Evolutionary conservation across 2,329 filamentous ascomycete genomes (phyloP).

Genomic region (Bipolaris bicolor): DNA sequence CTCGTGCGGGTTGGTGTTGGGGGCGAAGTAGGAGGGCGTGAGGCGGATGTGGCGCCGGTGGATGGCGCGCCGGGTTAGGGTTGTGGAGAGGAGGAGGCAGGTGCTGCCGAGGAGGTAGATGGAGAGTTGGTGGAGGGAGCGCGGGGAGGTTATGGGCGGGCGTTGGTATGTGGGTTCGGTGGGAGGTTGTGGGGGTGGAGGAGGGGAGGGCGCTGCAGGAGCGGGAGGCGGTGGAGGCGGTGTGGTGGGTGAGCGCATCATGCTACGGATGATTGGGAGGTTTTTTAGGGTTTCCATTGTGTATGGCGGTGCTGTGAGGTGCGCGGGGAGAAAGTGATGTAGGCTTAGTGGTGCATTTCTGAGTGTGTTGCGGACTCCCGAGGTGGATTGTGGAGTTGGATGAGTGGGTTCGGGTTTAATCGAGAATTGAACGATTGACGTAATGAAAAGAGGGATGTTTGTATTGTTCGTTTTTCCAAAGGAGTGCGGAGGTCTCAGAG

Average conservation of each 20-base stretch:
- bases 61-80: constrained; percentile 69
- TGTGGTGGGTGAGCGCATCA: constrained; percentile 33
- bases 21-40: constrained; percentile 74
- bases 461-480: background rate
- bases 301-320: constrained; percentile 12
- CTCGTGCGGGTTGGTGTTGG: constrained; percentile 57
- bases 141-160: constrained; percentile 52
- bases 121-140: constrained; percentile 67
- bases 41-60: constrained; percentile 65
- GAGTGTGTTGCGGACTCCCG: constrained; percentile 26
- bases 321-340: background rate
- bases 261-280: constrained; percentile 25
- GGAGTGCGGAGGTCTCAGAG: background rate
- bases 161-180: constrained; percentile 31
- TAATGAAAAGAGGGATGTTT: background rate
- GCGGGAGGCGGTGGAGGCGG: constrained; percentile 14
- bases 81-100: constrained; percentile 74
- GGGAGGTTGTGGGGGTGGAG: constrained; percentile 23
- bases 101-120: constrained; percentile 76
- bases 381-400: background rate
- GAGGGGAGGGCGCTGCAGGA: constrained; percentile 1
- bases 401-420: background rate
- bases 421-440: constrained; percentile 4
- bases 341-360: constrained; percentile 32
- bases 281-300: constrained; percentile 34